Base-by-base conservation (phyloP, 139 green algal genomes). In the Nannochloris sp. region DNA sequence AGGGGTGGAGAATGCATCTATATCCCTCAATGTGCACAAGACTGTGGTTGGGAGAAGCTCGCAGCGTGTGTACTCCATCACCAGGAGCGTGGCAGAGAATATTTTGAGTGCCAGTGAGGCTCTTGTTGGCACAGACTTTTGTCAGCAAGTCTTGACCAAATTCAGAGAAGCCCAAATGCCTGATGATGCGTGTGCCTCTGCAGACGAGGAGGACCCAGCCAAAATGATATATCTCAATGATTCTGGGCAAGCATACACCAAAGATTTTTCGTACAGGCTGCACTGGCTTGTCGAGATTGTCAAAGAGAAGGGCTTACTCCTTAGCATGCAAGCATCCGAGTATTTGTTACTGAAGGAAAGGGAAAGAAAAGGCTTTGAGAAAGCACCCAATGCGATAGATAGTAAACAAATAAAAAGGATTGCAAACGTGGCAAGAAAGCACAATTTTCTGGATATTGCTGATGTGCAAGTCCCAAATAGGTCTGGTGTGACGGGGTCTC, bases 301-400 rank as follows among this genome's bases (percentile, higher is more conserved):
- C 11, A 17, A 14, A 0, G 17, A 4, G 11, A 23, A 44, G 5
- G 64, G 64, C n/a, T 67, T 71, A 16, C 6, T 77, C 20, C 51
- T 77, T 16, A 31, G 51, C 20, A 51, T 59, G 6, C 64, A 72
- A 23, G 25, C 70, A 30, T 28, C 33, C 28, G 40, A 37, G 2
- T 72, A 58, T 49, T 51, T 77, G 9, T 50, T 69, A 56, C 50
- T 45, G 23, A 43, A 20, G 20, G 60, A 66, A 12, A 40, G 23
- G 36, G 48, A 40, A 8, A 40, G 33, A 40, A 40, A 40, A 40
- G 33, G 33, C 33, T 3, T 8, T 8, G 33, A 40, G 33, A 40
- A 40, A 40, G 6, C 11, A 8, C 33, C 33, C 8, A 40, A 40
- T 12, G 33, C 9, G 9, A 40, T 40, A 8, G 33, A 40, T 40